Evolutionary conservation across 1,284 basidiomycete genomes (phyloP), one percentile per base, ranked within the genome.

Genomic region (Ceratobasidium sp.): DNA sequence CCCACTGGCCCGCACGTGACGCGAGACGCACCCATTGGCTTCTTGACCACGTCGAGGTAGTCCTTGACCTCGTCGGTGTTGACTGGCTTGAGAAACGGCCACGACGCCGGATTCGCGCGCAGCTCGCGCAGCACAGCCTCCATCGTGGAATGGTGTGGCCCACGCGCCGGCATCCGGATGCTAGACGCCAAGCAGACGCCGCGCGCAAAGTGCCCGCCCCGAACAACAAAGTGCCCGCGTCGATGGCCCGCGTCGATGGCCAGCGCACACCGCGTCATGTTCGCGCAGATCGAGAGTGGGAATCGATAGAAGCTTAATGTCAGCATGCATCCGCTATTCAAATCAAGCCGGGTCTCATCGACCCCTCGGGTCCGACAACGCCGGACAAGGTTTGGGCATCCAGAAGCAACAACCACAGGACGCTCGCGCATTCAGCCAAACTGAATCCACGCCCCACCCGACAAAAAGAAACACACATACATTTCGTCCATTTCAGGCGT

Each of bases 21-120:
- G 71, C 48, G 34, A 34, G 5, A 84, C 89, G 75, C 78, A 95
- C 95, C 96, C 96, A 99, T 98, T 0, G 97, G 97, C 74, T 92
- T 85, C 79, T 90, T 92, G 81, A 98, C 92, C 66, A 96, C 90
- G 22, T 94, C 90, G 81, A 96, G 95, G 81, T 99, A 99, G 81
- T 98, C 97, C 4, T 87, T 81, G 1, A 98, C 97, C 76, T 98
- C 94, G 22, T 91, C 89, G 0, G 82, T 84, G 79, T 93, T 92
- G 65, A 99, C 96, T 14, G 96, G 95, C 49, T 86, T 81, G 24
- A 87, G 84, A 83, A 98, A 98, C 1, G 97, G 90, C 96, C 98
- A 99, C 0, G 93, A 88, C 37, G 89, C 88, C 6, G 91, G 87
- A 80, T 98, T 92, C 31, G 86, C 88, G 80, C 93, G 90, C 76